Evolutionary conservation across 129 eudicot genomes (phyloP).

Genomic region (Arctium lappa): DNA sequence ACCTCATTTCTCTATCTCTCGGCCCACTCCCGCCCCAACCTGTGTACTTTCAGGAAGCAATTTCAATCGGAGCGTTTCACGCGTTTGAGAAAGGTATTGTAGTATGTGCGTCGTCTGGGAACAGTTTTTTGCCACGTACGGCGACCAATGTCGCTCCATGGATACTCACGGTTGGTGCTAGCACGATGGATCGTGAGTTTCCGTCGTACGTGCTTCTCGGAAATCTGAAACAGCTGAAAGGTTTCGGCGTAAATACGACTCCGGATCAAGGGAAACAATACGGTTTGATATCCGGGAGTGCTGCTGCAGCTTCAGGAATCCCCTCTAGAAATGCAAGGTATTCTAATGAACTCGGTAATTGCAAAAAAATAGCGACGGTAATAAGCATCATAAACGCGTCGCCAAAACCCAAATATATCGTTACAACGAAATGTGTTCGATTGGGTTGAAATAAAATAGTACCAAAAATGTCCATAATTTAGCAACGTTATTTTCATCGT

Average conservation of each 20-base stretch:
- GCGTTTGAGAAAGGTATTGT: slow-evolving; percentile 61
- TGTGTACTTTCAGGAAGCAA: slow-evolving; percentile 33
- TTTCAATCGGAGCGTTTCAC: slow-evolving; percentile 54
- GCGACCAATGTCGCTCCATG: slow-evolving; percentile 67
- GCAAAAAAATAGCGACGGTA: neutral
- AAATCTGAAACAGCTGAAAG: slow-evolving; percentile 49
- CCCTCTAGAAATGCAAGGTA: slow-evolving; percentile 68
- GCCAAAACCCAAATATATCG: neutral
- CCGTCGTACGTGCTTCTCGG: slow-evolving; percentile 45
- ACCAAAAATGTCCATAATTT: too few species aligned
- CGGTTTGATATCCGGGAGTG: slow-evolving; percentile 38
- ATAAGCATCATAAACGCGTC: neutral
- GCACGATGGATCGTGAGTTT: slow-evolving; percentile 58
- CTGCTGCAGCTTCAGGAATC: slow-evolving; percentile 55
- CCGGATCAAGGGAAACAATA: slow-evolving; percentile 28
- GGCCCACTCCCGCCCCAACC: slow-evolving; percentile 49
- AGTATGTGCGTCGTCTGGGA: slow-evolving; percentile 64
- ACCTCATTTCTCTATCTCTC: slow-evolving; percentile 56
- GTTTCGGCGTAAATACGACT: slow-evolving; percentile 42
- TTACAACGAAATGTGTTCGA: too few species aligned
- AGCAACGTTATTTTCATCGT: too few species aligned
- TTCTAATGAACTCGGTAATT: neutral
- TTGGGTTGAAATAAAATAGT: too few species aligned
- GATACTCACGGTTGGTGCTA: slow-evolving; percentile 75
- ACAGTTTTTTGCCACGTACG: slow-evolving; percentile 38